Conservation (phyloP, 2,329 filamentous ascomycete species). For the Penicillium sumatraense region DNA sequence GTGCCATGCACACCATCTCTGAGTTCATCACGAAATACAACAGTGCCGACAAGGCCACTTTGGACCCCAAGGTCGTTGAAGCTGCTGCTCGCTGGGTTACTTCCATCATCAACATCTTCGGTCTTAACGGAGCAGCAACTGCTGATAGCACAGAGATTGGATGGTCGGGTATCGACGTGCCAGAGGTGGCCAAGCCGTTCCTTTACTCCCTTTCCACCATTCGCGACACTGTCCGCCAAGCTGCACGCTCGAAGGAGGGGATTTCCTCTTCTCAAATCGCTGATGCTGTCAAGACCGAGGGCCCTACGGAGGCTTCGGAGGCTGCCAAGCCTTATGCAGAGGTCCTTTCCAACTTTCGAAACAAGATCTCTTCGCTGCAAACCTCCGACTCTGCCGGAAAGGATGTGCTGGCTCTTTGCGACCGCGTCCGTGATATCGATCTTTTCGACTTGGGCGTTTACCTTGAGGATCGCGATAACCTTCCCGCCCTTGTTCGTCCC, state of each 20-base stretch:
- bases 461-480: conserved; percentile 76
- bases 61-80: conserved; percentile 55
- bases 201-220: conserved; percentile 63
- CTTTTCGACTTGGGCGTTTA: conserved; percentile 84
- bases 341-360: conserved; percentile 50
- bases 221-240: conserved; percentile 62
- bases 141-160: conserved; percentile 55
- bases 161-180: conserved; percentile 69
- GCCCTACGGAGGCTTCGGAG: conserved; percentile 29
- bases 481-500: conserved; percentile 73
- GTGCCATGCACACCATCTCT: conserved; percentile 76
- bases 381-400: conserved; percentile 64
- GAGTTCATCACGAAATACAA: conserved; percentile 81
- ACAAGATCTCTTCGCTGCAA: conserved; percentile 42
- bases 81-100: conserved; percentile 78
- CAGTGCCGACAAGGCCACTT: conserved; percentile 49
- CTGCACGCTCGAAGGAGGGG: conserved; percentile 55
- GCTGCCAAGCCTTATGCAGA: conserved; percentile 52
- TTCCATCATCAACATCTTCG: conserved; percentile 80
- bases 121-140: conserved; percentile 59
- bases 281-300: conserved; percentile 42
- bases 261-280: conserved; percentile 45
- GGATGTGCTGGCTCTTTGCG: conserved; percentile 75
- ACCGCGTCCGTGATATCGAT: conserved; percentile 77
- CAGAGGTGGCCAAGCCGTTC: conserved; percentile 61